Evolutionary conservation across 2,329 filamentous ascomycete species (phyloP).

Genomic region (Bipolaris oryzae): DNA sequence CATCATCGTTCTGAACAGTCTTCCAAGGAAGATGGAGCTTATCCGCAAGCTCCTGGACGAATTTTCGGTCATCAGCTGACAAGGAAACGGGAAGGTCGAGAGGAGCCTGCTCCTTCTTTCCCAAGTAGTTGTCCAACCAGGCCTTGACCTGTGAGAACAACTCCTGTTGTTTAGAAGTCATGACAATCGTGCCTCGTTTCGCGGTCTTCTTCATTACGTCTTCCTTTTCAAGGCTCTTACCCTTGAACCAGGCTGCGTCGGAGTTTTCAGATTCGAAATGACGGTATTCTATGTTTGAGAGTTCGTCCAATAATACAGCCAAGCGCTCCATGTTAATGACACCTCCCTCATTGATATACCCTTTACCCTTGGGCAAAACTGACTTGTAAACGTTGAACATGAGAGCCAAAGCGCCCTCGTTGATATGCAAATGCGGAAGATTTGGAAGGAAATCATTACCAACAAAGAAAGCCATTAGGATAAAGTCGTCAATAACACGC

Average conservation of each 20-base stretch:
- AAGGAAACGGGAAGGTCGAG: slow-evolving; percentile 76
- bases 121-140: slow-evolving; percentile 73
- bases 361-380: slow-evolving; percentile 82
- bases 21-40: slow-evolving; percentile 70
- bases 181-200: slow-evolving; percentile 68
- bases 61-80: slow-evolving; percentile 86
- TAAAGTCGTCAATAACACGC: slow-evolving; percentile 97
- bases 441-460: slow-evolving; percentile 99
- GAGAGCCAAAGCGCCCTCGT: slow-evolving; percentile 92
- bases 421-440: slow-evolving; percentile 94
- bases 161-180: slow-evolving; percentile 80
- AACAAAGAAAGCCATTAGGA: slow-evolving; percentile 99
- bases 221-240: slow-evolving; percentile 76
- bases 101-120: slow-evolving; percentile 52
- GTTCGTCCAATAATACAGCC: slow-evolving; percentile 76
- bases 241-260: slow-evolving; percentile 89
- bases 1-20: slow-evolving; percentile 67
- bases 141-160: slow-evolving; percentile 82
- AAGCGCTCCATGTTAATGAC: slow-evolving; percentile 87
- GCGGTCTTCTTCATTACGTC: slow-evolving; percentile 68
- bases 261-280: slow-evolving; percentile 90
- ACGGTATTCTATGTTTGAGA: slow-evolving; percentile 87
- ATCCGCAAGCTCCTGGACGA: slow-evolving; percentile 84
- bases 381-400: slow-evolving; percentile 98
- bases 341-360: slow-evolving; percentile 95